Percentiles rank a stretch among this genome's conserved stretches.
These are phyloP conservation scores for Debaryomyces maramus DNA, from an alignment of 805 yeast species.

Conservation along the genomic window DNA sequence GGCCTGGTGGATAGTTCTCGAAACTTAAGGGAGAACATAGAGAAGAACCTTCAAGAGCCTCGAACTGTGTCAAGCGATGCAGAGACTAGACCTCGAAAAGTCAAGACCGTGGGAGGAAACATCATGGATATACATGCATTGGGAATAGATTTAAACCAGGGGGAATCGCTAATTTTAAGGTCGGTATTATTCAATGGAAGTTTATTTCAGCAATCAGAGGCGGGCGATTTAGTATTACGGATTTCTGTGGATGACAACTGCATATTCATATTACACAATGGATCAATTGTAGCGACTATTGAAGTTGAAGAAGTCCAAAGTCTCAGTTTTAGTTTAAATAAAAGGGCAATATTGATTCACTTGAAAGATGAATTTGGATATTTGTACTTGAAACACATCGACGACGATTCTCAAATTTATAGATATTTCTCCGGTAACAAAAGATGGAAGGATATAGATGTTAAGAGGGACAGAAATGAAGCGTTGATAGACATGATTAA, in stretches of 20 bases:
- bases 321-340: constrained; percentile 6
- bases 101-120: too few species aligned
- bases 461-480: not conserved
- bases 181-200: not conserved
- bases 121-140: too few species aligned
- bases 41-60: not conserved
- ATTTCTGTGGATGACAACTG: constrained; percentile 4
- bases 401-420: constrained; percentile 9
- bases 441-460: constrained; percentile 8
- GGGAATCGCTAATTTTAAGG: not conserved
- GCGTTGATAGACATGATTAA: not conserved
- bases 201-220: not conserved
- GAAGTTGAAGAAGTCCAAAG: constrained; percentile 6
- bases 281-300: constrained; percentile 5
- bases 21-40: not conserved
- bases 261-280: constrained; percentile 7
- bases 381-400: constrained; percentile 10
- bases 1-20: constrained; percentile 1
- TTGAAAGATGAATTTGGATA: constrained; percentile 9
- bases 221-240: constrained; percentile 5
- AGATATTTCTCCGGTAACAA: constrained; percentile 6
- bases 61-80: not conserved
- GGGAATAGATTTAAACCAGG: not conserved
- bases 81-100: too few species aligned
- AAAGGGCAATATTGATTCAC: constrained; percentile 11